A percentile compares a stretch with the other conserved stretches of the same genome.
Evolutionary conservation across 2,329 filamentous ascomycete genomes (phyloP).

Genomic region (Pseudohalonectria lignicola): DNA sequence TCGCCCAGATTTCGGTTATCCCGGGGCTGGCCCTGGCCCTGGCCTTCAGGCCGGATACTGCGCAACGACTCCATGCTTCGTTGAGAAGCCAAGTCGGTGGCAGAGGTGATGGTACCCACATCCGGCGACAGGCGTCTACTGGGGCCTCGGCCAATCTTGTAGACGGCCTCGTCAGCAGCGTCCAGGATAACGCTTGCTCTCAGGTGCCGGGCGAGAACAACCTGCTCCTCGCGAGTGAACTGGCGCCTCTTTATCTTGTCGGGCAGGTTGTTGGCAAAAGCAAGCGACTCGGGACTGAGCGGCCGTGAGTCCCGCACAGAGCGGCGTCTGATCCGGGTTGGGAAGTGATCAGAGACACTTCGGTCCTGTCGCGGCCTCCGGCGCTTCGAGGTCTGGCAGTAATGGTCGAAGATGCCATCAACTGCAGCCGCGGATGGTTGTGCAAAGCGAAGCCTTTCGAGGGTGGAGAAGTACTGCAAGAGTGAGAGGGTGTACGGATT

Average conservation of each 20-base stretch:
- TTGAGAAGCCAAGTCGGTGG: constrained; percentile 16
- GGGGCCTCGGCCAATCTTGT: constrained; percentile 29
- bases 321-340: constrained; percentile 17
- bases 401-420: constrained; percentile 23
- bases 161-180: constrained; percentile 43
- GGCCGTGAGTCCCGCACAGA: constrained; percentile 20
- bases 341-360: constrained; percentile 18
- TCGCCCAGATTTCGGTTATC: no score
- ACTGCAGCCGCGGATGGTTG: constrained; percentile 27
- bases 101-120: constrained; percentile 12
- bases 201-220: constrained; percentile 41
- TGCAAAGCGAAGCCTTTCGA: constrained; percentile 58
- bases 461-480: constrained; percentile 60
- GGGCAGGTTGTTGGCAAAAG: constrained; percentile 58
- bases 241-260: constrained; percentile 62
- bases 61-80: constrained; percentile 18
- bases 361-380: constrained; percentile 16
- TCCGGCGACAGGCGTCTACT: constrained; percentile 22
- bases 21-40: neutral
- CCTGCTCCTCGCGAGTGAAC: constrained; percentile 62
- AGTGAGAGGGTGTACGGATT: neutral
- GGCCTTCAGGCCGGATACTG: constrained; percentile 5
- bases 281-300: constrained; percentile 48
- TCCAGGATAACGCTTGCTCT: constrained; percentile 23
- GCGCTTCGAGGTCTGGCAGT: constrained; percentile 22